A percentile compares a stretch with the other conserved stretches of the same genome.
Evolutionary conservation across 495 filamentous ascomycete genomes (phyloP).

Genomic region (Ascobolus immersus): DNA sequence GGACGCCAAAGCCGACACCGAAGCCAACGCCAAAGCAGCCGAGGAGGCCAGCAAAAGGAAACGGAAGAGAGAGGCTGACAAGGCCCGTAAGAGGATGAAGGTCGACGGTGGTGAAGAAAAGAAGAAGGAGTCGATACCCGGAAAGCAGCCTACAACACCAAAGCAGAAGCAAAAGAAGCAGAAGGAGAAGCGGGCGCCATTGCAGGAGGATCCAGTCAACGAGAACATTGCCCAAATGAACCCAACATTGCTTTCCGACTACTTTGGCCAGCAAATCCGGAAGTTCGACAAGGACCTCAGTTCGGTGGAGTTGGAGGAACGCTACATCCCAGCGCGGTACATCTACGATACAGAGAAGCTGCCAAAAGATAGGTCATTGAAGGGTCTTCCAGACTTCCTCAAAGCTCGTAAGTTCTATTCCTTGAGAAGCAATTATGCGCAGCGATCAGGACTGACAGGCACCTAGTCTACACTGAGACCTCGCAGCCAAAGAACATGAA

Average conservation of each 20-base stretch:
- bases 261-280: conserved; percentile 51
- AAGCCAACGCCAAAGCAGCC: conserved; percentile 2
- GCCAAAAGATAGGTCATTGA: conserved; percentile 31
- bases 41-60: conserved; percentile 15
- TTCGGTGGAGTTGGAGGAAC: conserved; percentile 55
- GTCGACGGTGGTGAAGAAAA: neutral
- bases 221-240: conserved; percentile 61
- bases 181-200: conserved; percentile 25
- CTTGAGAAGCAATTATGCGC: neutral
- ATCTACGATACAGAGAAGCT: conserved; percentile 51
- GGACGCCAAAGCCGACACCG: neutral
- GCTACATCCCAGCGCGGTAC: conserved; percentile 48
- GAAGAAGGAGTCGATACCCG: neutral
- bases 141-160: conserved; percentile 17
- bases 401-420: conserved; percentile 21
- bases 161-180: conserved; percentile 29
- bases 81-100: conserved; percentile 17
- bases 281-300: conserved; percentile 58
- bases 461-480: conserved; percentile 26
- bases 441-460: neutral
- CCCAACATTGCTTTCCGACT: conserved; percentile 55
- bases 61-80: conserved; percentile 27
- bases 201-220: conserved; percentile 43
- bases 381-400: conserved; percentile 53
- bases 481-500: too few relatives aligned